Percentiles rank a stretch among this genome's conserved stretches.
phyloP scores from a whole-genome alignment of 805 yeast species.

The Metschnikowia kunwiensis region DNA sequence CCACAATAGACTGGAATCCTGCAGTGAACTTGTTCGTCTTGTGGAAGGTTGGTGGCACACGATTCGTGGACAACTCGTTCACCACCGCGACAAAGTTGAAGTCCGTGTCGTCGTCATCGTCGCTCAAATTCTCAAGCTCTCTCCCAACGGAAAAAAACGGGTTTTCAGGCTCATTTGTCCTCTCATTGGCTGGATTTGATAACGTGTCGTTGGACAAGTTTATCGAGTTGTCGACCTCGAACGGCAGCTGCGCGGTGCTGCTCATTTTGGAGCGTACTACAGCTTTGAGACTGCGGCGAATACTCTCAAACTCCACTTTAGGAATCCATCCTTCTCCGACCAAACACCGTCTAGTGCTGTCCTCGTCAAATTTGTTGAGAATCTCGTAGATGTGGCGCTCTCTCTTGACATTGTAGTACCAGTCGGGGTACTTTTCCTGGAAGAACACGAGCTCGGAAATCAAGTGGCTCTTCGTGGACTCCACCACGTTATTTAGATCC shows the following conservation, averaged over 20 bases:
- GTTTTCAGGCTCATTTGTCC: constrained; percentile 5
- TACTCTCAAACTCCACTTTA: constrained; percentile 41
- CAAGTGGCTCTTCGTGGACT: constrained; percentile 34
- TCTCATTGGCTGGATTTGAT: constrained; percentile 14
- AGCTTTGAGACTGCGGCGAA: constrained; percentile 39
- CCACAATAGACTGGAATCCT: constrained; percentile 68
- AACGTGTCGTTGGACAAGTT: constrained; percentile 18
- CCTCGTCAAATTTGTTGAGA: constrained; percentile 67
- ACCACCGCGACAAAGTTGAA: constrained; percentile 36
- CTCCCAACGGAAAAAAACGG: constrained; percentile 11
- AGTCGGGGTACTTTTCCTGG: constrained; percentile 35
- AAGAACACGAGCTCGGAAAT: constrained; percentile 36
- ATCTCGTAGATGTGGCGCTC: constrained; percentile 59
- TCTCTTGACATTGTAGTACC: constrained; percentile 37
- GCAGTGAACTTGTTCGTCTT: constrained; percentile 65
- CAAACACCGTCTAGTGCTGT: constrained; percentile 59
- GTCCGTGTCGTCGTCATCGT: constrained; percentile 18
- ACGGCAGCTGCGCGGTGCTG: constrained; percentile 4
- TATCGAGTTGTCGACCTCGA: constrained; percentile 10
- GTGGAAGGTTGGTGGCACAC: constrained; percentile 71
- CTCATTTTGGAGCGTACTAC: constrained; percentile 37
- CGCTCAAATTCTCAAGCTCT: constrained; percentile 25
- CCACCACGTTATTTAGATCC: constrained; percentile 34
- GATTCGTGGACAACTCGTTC: constrained; percentile 60
- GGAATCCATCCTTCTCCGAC: constrained; percentile 81